Conservation (phyloP, 768 basidiomycete genomes). For the Mrakia blollopis region DNA sequence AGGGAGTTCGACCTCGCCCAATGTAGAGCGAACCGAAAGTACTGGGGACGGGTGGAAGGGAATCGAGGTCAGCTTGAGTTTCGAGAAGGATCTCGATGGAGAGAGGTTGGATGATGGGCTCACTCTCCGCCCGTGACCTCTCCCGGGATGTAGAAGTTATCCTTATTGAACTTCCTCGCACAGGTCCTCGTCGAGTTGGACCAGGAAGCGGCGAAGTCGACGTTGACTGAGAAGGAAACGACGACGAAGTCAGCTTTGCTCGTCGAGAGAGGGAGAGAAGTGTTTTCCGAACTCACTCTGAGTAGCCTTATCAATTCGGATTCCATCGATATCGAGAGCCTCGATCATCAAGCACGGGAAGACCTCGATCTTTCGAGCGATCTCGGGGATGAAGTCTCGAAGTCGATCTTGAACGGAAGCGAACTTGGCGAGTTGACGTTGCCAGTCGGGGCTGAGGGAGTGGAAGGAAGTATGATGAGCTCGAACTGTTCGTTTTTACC, state of each 20-base stretch:
- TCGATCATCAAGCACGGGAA: conserved; percentile 73
- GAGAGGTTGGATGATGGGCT: conserved; percentile 71
- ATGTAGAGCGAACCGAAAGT: neutral
- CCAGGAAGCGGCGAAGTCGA: conserved; percentile 75
- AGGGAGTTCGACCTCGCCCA: conserved; percentile 80
- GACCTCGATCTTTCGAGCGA: conserved; percentile 49
- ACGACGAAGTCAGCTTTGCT: neutral
- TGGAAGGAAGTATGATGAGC: neutral
- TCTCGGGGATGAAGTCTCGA: conserved; percentile 77
- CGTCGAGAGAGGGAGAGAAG: neutral
- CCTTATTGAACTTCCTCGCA: conserved; percentile 66
- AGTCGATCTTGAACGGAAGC: conserved; percentile 94
- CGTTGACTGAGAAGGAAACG: conserved; percentile 51
- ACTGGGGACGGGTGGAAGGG: too few relatives aligned
- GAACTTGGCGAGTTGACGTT: conserved; percentile 90
- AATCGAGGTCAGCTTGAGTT: too few relatives aligned
- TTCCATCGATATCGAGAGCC: conserved; percentile 84
- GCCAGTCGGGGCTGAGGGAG: conserved; percentile 47
- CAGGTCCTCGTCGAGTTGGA: conserved; percentile 66
- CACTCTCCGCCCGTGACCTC: conserved; percentile 95
- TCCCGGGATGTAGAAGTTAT: conserved; percentile 83
- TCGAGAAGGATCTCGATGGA: conserved; percentile 56
- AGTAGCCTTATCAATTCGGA: conserved; percentile 91
- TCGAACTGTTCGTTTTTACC: neutral
- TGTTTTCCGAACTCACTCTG: conserved; percentile 55